Conservation (phyloP, 2,329 filamentous ascomycete species). For the Clonostachys solani region DNA sequence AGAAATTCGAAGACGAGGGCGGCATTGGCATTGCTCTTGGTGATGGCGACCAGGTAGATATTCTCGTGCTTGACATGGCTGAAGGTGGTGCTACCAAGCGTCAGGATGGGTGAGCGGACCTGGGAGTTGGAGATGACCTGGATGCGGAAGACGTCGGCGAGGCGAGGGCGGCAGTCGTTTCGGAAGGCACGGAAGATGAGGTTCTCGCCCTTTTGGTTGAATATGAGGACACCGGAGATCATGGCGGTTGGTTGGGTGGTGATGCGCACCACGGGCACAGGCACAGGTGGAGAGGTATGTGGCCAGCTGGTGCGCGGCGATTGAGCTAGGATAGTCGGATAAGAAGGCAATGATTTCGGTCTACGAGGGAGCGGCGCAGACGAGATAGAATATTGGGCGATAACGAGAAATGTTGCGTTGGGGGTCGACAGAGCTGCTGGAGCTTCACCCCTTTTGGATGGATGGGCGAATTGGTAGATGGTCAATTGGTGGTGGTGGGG, state of each 20-base stretch:
- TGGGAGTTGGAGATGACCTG: slow-evolving; percentile 98
- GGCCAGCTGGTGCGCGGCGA: too few species aligned
- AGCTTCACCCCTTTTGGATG: neutral
- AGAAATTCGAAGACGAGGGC: slow-evolving; percentile 97
- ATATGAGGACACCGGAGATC: slow-evolving; percentile 95
- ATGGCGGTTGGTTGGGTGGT: slow-evolving; percentile 47
- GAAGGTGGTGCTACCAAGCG: slow-evolving; percentile 95
- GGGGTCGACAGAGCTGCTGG: too few species aligned
- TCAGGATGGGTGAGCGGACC: slow-evolving; percentile 95
- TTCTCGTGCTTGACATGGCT: slow-evolving; percentile 99
- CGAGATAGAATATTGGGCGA: too few species aligned
- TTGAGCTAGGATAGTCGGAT: too few species aligned
- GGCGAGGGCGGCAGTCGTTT: slow-evolving; percentile 94
- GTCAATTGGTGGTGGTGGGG: too few species aligned
- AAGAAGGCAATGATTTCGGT: too few species aligned
- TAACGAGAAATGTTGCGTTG: too few species aligned
- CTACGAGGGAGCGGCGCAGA: too few species aligned
- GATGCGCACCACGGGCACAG: too few species aligned
- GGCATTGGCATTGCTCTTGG: slow-evolving; percentile 98
- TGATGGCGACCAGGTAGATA: slow-evolving; percentile 95
- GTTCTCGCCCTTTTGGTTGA: slow-evolving; percentile 99
- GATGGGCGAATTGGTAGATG: neutral
- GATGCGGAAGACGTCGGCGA: slow-evolving; percentile 98
- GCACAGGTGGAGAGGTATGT: too few species aligned
- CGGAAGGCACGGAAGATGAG: slow-evolving; percentile 99